Evolutionary conservation across 2,329 filamentous ascomycete species (phyloP).

Genomic region (Chrysoporthe puriensis): DNA sequence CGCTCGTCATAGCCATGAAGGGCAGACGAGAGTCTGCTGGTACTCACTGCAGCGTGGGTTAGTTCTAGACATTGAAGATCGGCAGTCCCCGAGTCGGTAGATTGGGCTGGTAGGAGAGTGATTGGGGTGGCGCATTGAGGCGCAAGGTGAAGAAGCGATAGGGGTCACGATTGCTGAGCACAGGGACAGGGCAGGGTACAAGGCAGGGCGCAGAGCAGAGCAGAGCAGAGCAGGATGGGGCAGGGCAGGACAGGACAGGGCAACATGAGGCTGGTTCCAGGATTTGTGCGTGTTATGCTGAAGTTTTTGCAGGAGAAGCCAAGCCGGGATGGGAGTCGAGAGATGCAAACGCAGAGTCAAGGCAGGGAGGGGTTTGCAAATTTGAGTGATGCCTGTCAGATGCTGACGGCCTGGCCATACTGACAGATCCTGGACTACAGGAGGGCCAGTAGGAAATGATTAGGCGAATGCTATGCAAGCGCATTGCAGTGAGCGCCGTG

Average conservation of each 20-base stretch:
- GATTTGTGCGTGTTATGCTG: slow-evolving; percentile 1
- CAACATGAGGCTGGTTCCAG: background rate
- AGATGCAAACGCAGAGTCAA: slow-evolving; percentile 5
- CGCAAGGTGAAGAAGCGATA: slow-evolving; percentile 8
- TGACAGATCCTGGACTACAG: background rate
- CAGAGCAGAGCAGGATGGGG: background rate
- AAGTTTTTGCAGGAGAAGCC: background rate
- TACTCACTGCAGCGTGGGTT: slow-evolving; percentile 26
- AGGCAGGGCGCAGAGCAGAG: background rate
- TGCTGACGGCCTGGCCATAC: background rate
- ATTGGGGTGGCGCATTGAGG: slow-evolving; percentile 14
- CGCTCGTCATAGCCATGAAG: slow-evolving; percentile 27
- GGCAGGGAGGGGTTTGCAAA: background rate
- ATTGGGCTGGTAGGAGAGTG: slow-evolving; percentile 4
- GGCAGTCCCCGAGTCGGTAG: background rate
- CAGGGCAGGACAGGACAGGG: slow-evolving; percentile 10
- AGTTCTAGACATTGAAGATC: slow-evolving; percentile 21
- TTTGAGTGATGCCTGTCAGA: slow-evolving; percentile 2
- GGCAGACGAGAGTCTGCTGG: slow-evolving; percentile 29
- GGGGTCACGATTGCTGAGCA: slow-evolving; percentile 6
- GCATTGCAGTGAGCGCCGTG: slow-evolving; percentile 7
- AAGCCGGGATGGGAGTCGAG: background rate
- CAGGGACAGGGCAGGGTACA: background rate
- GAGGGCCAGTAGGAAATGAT: slow-evolving; percentile 8
- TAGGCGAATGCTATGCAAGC: slow-evolving; percentile 13